These are phyloP conservation scores for Russula abietina DNA, from an alignment of 768 basidiomycete genomes.

Conservation along the genomic window DNA sequence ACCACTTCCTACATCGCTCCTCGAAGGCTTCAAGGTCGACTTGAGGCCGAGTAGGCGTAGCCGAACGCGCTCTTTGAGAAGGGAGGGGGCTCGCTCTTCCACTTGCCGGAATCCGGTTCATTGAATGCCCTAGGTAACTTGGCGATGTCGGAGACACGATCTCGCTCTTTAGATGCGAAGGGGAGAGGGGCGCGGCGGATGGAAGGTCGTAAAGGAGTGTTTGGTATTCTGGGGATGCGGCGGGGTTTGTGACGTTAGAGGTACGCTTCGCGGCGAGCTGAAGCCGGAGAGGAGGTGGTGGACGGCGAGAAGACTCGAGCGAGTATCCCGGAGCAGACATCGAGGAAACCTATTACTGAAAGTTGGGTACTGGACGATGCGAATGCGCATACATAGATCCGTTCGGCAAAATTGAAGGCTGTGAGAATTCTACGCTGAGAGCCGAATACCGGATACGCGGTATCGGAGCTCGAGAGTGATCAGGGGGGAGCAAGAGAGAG, in stretches of 20 bases:
- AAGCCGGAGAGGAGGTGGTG: slow-evolving; percentile 25
- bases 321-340: slow-evolving; percentile 24
- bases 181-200: slow-evolving; percentile 20
- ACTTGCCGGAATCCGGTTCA: slow-evolving; percentile 16
- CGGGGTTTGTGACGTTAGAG: slow-evolving; percentile 3
- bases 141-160: slow-evolving; percentile 20
- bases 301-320: slow-evolving; percentile 22
- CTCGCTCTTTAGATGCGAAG: slow-evolving; percentile 1
- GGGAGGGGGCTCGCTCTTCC: slow-evolving; percentile 54
- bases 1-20: slow-evolving; percentile 75
- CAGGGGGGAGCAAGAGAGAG: background rate
- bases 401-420: background rate
- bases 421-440: background rate
- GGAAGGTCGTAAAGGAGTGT: slow-evolving; percentile 28
- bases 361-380: background rate
- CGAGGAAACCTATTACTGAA: slow-evolving; percentile 4
- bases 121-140: slow-evolving; percentile 13
- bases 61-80: slow-evolving; percentile 53
- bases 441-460: slow-evolving; percentile 19
- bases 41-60: slow-evolving; percentile 59
- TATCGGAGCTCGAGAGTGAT: background rate
- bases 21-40: slow-evolving; percentile 76
- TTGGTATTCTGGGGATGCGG: slow-evolving; percentile 18
- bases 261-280: slow-evolving; percentile 15
- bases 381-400: slow-evolving; percentile 14